Base-by-base conservation (phyloP, 192 early-diverging fungal species). In the Podila minutissima region DNA sequence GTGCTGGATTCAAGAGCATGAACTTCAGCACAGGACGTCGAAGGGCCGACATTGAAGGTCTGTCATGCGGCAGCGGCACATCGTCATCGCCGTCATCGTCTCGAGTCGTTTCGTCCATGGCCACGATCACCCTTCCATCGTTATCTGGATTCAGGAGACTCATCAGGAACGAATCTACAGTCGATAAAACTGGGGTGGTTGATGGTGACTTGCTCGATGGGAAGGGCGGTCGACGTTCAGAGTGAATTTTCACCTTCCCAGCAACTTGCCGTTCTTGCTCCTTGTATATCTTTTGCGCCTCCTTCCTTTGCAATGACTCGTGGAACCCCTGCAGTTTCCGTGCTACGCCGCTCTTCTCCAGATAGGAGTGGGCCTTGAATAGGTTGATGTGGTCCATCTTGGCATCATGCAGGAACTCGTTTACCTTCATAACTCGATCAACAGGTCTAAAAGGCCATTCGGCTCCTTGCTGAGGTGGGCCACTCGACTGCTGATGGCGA, bases 1-100 rank as follows among this genome's bases (percentile, higher is more conserved):
- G 90, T 2, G 95, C 89, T 7, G 97, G 96, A 65, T 95, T 95
- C 26, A 99, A 75, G 15, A 97, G 75, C 58, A 99, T 87, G 65
- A 97, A 99, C 81, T 95, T 95, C 17, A 96, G 71, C 31, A 74
- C 69, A 15, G 72, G 76, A 49, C 33, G 66, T 51, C 48, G 48
- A 29, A 26, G 53, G 4, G 11, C 8, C 2, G 41, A 17, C 0
- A 46, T 17, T 46, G 41, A 12, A 46, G 41, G 11, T 46, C 3
- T 12, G 15, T 13, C 41, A 46, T 46, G 41, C 15, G 41, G 4
- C 41, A 46, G 41, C 41, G 12, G 15, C 12, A 17, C 31, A 17
- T 46, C 38, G 12, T 28, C 66, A 12, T 66, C 72, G 4, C 51
- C 59, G 24, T 49, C 32, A 7, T 67, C 49, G 20, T 33, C 20